Conservation (phyloP, 768 basidiomycete species). For the Neoboletus subvelutipes region DNA sequence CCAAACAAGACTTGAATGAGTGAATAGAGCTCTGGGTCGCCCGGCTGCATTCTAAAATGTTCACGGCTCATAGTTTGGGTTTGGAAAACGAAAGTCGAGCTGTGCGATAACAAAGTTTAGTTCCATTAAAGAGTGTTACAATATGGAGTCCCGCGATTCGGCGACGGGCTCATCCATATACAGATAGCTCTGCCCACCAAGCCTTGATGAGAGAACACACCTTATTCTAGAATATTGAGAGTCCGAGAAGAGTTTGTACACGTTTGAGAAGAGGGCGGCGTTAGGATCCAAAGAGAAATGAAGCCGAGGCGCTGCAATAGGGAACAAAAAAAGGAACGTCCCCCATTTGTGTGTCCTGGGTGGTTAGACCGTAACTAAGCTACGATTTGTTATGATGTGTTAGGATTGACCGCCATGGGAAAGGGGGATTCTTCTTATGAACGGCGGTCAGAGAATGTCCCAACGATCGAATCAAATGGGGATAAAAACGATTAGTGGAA, state of each 20-base stretch:
- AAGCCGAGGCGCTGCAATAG: conserved; percentile 4
- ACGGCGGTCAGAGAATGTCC: conserved; percentile 10
- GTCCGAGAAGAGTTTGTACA: conserved; percentile 7
- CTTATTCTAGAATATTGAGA: conserved; percentile 4
- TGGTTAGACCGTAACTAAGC: conserved; percentile 24
- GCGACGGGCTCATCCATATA: conserved; percentile 16
- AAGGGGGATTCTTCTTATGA: conserved; percentile 14
- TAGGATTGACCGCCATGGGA: conserved; percentile 24
- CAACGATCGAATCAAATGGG: conserved; percentile 15
- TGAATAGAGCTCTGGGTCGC: background rate
- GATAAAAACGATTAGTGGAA: conserved; percentile 13
- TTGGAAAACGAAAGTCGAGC: background rate
- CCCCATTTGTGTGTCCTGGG: conserved; percentile 5
- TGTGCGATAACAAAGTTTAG: conserved; percentile 8
- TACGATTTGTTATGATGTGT: conserved; percentile 14
- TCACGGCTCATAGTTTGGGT: background rate
- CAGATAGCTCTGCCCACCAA: conserved; percentile 16
- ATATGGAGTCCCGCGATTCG: conserved; percentile 2
- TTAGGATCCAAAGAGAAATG: conserved; percentile 9
- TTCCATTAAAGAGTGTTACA: background rate
- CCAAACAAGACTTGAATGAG: background rate
- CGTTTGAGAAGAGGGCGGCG: conserved; percentile 13
- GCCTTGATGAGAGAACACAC: conserved; percentile 6
- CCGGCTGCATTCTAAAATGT: background rate
- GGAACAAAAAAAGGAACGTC: background rate